A percentile compares a stretch with the other conserved stretches of the same genome.
These are phyloP conservation scores for Ophiostoma perfectum DNA, from an alignment of 2,329 filamentous ascomycete species.

Conservation along the genomic window DNA sequence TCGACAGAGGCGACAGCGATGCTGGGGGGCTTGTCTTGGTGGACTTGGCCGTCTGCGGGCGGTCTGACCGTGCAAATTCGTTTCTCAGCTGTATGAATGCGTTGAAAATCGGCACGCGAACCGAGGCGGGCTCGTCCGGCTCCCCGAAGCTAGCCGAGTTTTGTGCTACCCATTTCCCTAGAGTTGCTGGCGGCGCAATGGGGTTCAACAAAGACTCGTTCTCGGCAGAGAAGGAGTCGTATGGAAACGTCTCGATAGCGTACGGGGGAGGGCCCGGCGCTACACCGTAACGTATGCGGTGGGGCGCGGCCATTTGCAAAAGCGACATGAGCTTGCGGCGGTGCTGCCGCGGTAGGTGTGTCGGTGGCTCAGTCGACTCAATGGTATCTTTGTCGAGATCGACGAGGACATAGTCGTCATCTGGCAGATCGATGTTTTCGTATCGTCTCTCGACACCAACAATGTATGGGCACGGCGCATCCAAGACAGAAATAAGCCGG, in stretches of 20 bases:
- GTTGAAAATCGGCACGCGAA: slow-evolving; percentile 73
- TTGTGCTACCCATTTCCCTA: slow-evolving; percentile 81
- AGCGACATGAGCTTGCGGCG: slow-evolving; percentile 83
- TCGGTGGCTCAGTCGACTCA: slow-evolving; percentile 74
- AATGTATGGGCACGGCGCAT: slow-evolving; percentile 94
- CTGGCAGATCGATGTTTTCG: slow-evolving; percentile 76
- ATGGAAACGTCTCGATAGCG: slow-evolving; percentile 86
- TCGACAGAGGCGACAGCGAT: slow-evolving; percentile 70
- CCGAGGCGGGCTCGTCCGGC: slow-evolving; percentile 46
- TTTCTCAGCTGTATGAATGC: slow-evolving; percentile 75
- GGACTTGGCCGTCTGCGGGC: slow-evolving; percentile 70
- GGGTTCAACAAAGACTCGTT: slow-evolving; percentile 74
- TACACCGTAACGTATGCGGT: slow-evolving; percentile 81
- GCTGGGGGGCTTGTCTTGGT: slow-evolving; percentile 54
- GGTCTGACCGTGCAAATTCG: slow-evolving; percentile 61
- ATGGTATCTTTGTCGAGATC: slow-evolving; percentile 90
- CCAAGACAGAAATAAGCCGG: slow-evolving; percentile 79
- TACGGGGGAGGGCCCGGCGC: slow-evolving; percentile 85
- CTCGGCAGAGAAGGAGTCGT: slow-evolving; percentile 84
- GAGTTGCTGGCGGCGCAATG: slow-evolving; percentile 61
- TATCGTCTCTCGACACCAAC: slow-evolving; percentile 93
- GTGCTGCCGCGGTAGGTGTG: slow-evolving; percentile 77
- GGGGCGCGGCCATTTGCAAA: slow-evolving; percentile 82
- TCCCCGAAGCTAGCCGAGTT: slow-evolving; percentile 85
- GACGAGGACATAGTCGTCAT: slow-evolving; percentile 92